These are phyloP conservation scores for Mycena venus DNA, from an alignment of 768 basidiomycete species.

Conservation along the genomic window DNA sequence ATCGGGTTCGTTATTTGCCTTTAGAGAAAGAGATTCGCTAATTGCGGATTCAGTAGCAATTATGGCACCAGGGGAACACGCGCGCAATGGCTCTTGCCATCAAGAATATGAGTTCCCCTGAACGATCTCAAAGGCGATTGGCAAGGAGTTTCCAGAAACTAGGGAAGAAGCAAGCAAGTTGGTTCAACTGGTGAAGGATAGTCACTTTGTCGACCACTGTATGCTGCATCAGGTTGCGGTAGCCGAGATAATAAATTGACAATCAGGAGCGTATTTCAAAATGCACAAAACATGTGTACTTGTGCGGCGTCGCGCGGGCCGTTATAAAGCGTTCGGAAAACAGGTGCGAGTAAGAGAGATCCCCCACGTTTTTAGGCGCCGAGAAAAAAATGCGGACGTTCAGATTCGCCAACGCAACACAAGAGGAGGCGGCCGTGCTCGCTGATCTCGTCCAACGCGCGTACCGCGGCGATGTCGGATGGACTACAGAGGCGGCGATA, in stretches of 20 bases:
- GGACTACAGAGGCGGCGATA: conserved; percentile 15
- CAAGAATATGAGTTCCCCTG: not conserved
- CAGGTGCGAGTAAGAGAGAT: not conserved
- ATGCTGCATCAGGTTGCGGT: too few relatives aligned
- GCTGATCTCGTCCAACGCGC: conserved; percentile 12
- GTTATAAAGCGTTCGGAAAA: too few relatives aligned
- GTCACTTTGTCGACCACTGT: too few relatives aligned
- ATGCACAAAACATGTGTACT: too few relatives aligned
- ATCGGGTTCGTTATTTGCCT: not conserved
- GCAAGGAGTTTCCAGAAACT: not conserved
- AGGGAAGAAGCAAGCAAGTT: too few relatives aligned
- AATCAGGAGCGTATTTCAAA: too few relatives aligned
- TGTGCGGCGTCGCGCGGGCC: too few relatives aligned
- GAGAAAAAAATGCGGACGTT: not conserved
- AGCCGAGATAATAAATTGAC: too few relatives aligned
- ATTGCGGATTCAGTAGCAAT: not conserved
- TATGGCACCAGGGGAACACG: not conserved
- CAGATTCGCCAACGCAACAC: not conserved
- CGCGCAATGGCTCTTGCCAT: not conserved
- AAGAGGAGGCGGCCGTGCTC: conserved; percentile 9
- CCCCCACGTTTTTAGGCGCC: not conserved
- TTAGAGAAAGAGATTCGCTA: not conserved
- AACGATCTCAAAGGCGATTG: not conserved
- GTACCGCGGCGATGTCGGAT: conserved; percentile 12
- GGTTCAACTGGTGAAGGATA: too few relatives aligned